Base-by-base conservation (phyloP, 495 filamentous ascomycete species). In the Daldinia loculata region DNA sequence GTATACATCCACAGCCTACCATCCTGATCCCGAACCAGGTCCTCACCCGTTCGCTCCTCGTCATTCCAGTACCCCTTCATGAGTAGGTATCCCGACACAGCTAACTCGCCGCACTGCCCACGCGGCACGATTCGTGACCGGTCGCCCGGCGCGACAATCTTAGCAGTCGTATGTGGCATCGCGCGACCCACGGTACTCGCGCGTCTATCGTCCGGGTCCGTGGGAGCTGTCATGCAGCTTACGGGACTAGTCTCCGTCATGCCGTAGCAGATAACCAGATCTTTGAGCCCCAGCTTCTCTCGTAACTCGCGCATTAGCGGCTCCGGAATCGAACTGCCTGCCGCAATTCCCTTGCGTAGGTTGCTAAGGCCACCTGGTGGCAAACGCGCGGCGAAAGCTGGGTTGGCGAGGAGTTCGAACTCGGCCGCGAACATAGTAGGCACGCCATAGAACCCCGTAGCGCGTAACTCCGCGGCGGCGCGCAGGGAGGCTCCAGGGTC, bases 221-320 rank as follows among this genome's bases (percentile, higher is more conserved):
- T 80, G 0, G 91, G 95, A 0, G 91, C 86, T 0, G 95, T 99
- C 95, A 98, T 98, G 51, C 87, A 88, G 43, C 88, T 91, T 0
- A 97, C 94, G n/a, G 95, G 95, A 53, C 88, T 90, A 0, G 95
- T 99, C 80, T 99, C 95, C 14, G 95, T 99, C 95, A 99, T 99
- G 39, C 94, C 95, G 78, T 99, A 99, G 83, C 95, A 97, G 72
- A 97, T 98, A 0, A 94, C 97, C 61, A 98, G 76, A 30, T 97
- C 92, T 0, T 86, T 89, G 30, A 99, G 81, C 53, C 96, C 96
- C 5, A 98, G 81, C n/a, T 77, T 83, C 38, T 81, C 82, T 72
- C 95, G 92, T 15, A 99, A 76, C 64, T 87, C 89, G 15, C 88
- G 87, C 95, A 99, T 97, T 26, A 99, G 77, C 61, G 92, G 88